phyloP scores from a whole-genome alignment of 768 basidiomycete genomes.

The Lentinula detonsa region DNA sequence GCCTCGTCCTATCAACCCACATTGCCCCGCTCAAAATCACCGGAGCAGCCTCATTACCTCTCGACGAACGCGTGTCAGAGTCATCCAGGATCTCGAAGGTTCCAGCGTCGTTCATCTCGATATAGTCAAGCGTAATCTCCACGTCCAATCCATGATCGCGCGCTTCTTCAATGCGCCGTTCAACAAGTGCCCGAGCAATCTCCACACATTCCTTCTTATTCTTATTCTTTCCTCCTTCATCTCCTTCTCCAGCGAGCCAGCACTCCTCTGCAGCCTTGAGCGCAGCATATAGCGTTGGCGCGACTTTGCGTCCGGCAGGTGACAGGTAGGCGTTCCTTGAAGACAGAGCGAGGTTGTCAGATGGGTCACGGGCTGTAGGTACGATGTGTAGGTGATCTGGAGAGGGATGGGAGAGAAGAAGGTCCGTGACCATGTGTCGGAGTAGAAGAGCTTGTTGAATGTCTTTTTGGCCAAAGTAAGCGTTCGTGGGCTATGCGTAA shows the following conservation, averaged over 20 bases:
- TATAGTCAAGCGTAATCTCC: slow-evolving; percentile 69
- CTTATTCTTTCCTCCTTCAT: slow-evolving; percentile 18
- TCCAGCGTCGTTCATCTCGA: slow-evolving; percentile 81
- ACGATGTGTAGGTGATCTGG: slow-evolving; percentile 76
- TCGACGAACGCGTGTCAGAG: not conserved
- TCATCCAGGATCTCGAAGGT: slow-evolving; percentile 61
- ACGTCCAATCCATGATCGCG: slow-evolving; percentile 31
- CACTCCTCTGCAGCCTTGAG: slow-evolving; percentile 48
- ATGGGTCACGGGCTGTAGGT: slow-evolving; percentile 69
- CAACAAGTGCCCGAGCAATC: slow-evolving; percentile 36
- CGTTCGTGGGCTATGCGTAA: slow-evolving; percentile 66
- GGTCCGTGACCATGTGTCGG: slow-evolving; percentile 69
- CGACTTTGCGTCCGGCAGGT: slow-evolving; percentile 52
- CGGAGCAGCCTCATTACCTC: not conserved
- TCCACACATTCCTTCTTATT: slow-evolving; percentile 44
- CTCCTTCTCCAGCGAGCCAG: slow-evolving; percentile 33
- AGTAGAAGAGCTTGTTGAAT: slow-evolving; percentile 93
- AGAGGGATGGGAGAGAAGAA: slow-evolving; percentile 75
- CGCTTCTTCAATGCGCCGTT: slow-evolving; percentile 22
- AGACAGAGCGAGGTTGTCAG: slow-evolving; percentile 74
- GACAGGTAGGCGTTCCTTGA: slow-evolving; percentile 87
- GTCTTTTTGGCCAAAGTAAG: slow-evolving; percentile 98
- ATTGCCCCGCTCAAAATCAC: not conserved
- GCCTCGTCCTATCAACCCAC: not conserved
- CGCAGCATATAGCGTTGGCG: slow-evolving; percentile 66